Percentiles rank a stretch among this genome's conserved stretches.
Conservation (phyloP, 1,284 basidiomycete genomes). For the Fistulina hepatica region DNA sequence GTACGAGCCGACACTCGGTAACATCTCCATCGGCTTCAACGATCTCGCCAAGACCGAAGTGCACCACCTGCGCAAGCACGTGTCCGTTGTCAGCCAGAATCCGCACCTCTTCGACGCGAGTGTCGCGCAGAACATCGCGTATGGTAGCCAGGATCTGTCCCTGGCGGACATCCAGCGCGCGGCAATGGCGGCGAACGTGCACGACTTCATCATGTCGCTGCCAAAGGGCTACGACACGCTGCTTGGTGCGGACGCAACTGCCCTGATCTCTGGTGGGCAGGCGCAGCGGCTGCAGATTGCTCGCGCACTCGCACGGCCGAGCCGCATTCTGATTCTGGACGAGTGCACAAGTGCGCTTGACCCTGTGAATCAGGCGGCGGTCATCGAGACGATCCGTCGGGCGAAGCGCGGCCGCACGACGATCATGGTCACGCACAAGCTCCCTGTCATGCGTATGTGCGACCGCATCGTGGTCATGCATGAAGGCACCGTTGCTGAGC, state of each 20-base stretch:
- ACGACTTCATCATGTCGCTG: conserved; percentile 77
- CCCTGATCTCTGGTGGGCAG: conserved; percentile 88
- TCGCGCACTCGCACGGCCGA: conserved; percentile 65
- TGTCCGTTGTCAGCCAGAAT: conserved; percentile 79
- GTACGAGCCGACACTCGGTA: conserved; percentile 67
- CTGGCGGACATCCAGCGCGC: conserved; percentile 55
- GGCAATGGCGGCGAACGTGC: conserved; percentile 66
- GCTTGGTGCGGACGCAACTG: conserved; percentile 81
- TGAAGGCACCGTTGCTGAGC: conserved; percentile 68
- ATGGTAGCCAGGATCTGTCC: conserved; percentile 49
- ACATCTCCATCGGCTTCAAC: conserved; percentile 45
- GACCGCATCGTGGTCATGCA: conserved; percentile 80
- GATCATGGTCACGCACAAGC: conserved; percentile 89
- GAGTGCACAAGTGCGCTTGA: conserved; percentile 93
- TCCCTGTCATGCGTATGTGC: conserved; percentile 86
- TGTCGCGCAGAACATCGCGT: conserved; percentile 80
- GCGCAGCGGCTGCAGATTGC: conserved; percentile 91
- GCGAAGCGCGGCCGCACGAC: conserved; percentile 68
- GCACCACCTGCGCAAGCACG: conserved; percentile 65
- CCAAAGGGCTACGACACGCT: conserved; percentile 79
- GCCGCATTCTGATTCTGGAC: conserved; percentile 80
- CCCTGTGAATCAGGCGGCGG: conserved; percentile 64
- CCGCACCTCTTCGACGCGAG: conserved; percentile 81
- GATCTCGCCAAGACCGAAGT: conserved; percentile 51
- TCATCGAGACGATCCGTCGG: conserved; percentile 66